phyloP scores from a whole-genome alignment of 2,329 filamentous ascomycete genomes.

The Microdochium trichocladiopsis region DNA sequence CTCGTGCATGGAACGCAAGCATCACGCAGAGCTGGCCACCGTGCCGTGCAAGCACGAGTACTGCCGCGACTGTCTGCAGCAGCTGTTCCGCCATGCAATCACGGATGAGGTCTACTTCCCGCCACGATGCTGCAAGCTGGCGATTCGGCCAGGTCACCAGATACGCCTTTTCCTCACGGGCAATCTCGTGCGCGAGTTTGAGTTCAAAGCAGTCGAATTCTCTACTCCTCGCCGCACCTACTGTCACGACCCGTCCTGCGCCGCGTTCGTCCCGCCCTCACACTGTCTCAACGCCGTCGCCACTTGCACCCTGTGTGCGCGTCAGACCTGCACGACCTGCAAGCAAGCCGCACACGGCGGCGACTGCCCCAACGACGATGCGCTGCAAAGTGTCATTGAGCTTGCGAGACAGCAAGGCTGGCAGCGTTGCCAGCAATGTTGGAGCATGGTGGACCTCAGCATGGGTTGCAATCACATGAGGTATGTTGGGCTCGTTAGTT shows the following conservation, averaged over 20 bases:
- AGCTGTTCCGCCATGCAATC: slow-evolving; percentile 34
- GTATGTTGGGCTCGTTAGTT: slow-evolving; percentile 28
- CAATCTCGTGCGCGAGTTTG: slow-evolving; percentile 26
- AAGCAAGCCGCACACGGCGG: slow-evolving; percentile 35
- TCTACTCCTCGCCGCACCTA: slow-evolving; percentile 41
- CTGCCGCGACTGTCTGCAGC: slow-evolving; percentile 38
- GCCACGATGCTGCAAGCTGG: slow-evolving; percentile 41
- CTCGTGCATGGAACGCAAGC: slow-evolving; percentile 7
- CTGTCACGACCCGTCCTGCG: slow-evolving; percentile 36
- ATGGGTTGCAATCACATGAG: slow-evolving; percentile 50
- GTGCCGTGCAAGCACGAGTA: slow-evolving; percentile 36
- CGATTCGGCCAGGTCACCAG: slow-evolving; percentile 25
- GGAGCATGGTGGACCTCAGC: slow-evolving; percentile 36
- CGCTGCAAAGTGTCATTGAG: slow-evolving; percentile 28
- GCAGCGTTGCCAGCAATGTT: slow-evolving; percentile 42
- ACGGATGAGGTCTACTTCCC: slow-evolving; percentile 46
- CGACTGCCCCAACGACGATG: slow-evolving; percentile 39
- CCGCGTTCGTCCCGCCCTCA: slow-evolving; percentile 32
- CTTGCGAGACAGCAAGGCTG: slow-evolving; percentile 36
- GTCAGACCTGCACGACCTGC: slow-evolving; percentile 42
- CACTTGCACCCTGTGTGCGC: slow-evolving; percentile 32
- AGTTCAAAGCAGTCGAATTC: slow-evolving; percentile 39
- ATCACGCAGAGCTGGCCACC: slow-evolving; percentile 5
- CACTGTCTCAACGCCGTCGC: slow-evolving; percentile 25
- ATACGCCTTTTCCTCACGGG: slow-evolving; percentile 26